phyloP scores from a whole-genome alignment of 176 grass and related monocot species.

The Rhynchospora breviuscula region DNA sequence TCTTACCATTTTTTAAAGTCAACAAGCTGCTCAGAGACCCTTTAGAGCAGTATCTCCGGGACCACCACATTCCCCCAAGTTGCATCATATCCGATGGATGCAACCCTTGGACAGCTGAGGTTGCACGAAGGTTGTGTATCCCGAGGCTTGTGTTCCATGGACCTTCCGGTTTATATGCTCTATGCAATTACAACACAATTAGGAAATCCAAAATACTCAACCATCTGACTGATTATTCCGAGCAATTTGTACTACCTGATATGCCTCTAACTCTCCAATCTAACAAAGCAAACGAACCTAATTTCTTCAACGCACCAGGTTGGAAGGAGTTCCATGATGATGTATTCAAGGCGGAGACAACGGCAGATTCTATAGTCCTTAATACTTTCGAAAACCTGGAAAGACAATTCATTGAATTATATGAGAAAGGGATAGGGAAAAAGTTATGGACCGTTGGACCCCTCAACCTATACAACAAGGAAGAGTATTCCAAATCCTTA shows the following conservation, averaged over 20 bases:
- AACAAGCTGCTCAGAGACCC: constrained; percentile 19
- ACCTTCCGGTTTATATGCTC: constrained; percentile 31
- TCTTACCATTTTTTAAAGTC: constrained; percentile 25
- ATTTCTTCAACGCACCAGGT: constrained; percentile 21
- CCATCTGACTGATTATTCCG: background rate
- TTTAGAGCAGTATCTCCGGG: constrained; percentile 20
- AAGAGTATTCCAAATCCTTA: constrained; percentile 11
- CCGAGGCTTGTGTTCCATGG: constrained; percentile 41
- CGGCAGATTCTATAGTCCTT: constrained; percentile 36
- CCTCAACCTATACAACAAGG: constrained; percentile 32
- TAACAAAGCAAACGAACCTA: background rate
- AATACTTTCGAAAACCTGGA: constrained; percentile 59
- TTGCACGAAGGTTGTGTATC: constrained; percentile 20
- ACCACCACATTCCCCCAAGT: background rate
- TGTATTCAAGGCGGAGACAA: constrained; percentile 7
- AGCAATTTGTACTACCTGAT: constrained; percentile 23
- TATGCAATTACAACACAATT: constrained; percentile 25
- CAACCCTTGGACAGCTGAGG: constrained; percentile 31
- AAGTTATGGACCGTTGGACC: constrained; percentile 53
- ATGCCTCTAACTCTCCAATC: constrained; percentile 35
- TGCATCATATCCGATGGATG: constrained; percentile 42
- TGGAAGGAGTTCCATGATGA: background rate
- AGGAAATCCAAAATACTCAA: background rate
- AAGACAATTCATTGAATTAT: constrained; percentile 28
- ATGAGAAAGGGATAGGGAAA: constrained; percentile 37